phyloP scores from a whole-genome alignment of 371 early-diverging fungal genomes.

The Nematocida sp. region DNA sequence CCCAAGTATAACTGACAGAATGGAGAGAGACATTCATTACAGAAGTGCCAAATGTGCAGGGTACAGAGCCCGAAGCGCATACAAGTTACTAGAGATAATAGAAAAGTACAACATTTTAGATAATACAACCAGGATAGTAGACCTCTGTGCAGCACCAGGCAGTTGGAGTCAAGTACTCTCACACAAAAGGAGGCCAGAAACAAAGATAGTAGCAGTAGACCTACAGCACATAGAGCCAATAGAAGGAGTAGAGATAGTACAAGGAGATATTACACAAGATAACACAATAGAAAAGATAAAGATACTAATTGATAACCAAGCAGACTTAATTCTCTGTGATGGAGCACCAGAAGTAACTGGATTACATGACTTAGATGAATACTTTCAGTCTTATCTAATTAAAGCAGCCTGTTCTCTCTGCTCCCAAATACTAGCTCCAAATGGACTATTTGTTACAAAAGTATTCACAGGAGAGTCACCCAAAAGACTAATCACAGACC shows the following conservation, averaged over 20 bases:
- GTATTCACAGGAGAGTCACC: slow-evolving; percentile 71
- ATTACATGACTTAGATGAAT: slow-evolving; percentile 94
- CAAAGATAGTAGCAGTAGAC: slow-evolving; percentile 85
- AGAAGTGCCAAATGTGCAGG: slow-evolving; percentile 55
- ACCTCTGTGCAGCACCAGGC: slow-evolving; percentile 64
- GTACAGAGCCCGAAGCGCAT: slow-evolving; percentile 64
- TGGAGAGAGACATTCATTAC: slow-evolving; percentile 81
- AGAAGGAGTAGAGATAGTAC: slow-evolving; percentile 78
- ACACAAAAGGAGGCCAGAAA: too few species aligned
- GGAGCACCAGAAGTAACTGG: slow-evolving; percentile 98
- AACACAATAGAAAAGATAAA: slow-evolving; percentile 80
- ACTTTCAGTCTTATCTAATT: slow-evolving; percentile 85
- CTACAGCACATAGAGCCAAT: slow-evolving; percentile 93
- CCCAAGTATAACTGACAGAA: too few species aligned
- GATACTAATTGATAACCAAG: slow-evolving; percentile 73
- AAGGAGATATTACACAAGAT: slow-evolving; percentile 93
- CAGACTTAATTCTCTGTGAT: slow-evolving; percentile 88
- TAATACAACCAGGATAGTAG: slow-evolving; percentile 45
- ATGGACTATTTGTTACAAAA: slow-evolving; percentile 28
- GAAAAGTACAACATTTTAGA: slow-evolving; percentile 51
- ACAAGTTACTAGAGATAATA: slow-evolving; percentile 61
- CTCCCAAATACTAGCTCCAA: slow-evolving; percentile 77
- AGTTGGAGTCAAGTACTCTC: slow-evolving; percentile 61
- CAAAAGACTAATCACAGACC: slow-evolving; percentile 75
- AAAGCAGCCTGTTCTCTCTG: slow-evolving; percentile 78